Conservation (phyloP, 2,329 filamentous ascomycete genomes). For the Hypoxylon sp. region DNA sequence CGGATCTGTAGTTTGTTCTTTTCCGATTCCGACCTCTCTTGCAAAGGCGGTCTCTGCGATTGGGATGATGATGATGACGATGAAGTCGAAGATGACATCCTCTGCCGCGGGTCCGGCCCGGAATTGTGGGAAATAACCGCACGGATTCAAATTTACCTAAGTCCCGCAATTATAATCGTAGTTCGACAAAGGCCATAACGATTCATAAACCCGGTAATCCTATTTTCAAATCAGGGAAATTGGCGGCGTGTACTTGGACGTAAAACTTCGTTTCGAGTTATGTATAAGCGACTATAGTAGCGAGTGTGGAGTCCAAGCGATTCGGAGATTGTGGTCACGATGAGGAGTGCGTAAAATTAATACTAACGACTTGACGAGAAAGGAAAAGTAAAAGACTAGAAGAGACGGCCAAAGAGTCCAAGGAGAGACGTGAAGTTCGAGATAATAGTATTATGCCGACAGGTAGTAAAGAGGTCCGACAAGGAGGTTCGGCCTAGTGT, state of each 20-base stretch:
- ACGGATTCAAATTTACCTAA: conserved; percentile 39
- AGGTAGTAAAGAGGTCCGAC: conserved; percentile 37
- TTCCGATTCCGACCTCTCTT: conserved; percentile 60
- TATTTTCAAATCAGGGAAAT: conserved; percentile 18
- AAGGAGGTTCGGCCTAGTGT: conserved; percentile 44
- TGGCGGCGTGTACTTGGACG: conserved; percentile 27
- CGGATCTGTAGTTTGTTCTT: conserved; percentile 62
- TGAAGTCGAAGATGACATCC: conserved; percentile 54
- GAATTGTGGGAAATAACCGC: conserved; percentile 35
- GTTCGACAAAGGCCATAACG: conserved; percentile 48
- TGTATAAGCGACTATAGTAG: conserved; percentile 32
- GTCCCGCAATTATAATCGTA: conserved; percentile 40
- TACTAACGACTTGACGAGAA: conserved; percentile 32
- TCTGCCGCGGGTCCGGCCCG: conserved; percentile 48
- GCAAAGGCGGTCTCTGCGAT: conserved; percentile 54
- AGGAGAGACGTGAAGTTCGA: conserved; percentile 45
- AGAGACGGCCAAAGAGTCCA: conserved; percentile 43
- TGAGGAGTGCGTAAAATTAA: conserved; percentile 39
- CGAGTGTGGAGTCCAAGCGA: conserved; percentile 39
- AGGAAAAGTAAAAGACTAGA: conserved; percentile 35
- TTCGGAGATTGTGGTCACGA: conserved; percentile 40
- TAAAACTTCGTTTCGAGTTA: conserved; percentile 32
- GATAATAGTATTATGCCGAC: conserved; percentile 44
- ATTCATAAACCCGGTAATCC: conserved; percentile 34
- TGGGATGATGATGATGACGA: conserved; percentile 50